Conservation (phyloP, 1,139 yeast species). For the Saccharomyces uvarum region DNA sequence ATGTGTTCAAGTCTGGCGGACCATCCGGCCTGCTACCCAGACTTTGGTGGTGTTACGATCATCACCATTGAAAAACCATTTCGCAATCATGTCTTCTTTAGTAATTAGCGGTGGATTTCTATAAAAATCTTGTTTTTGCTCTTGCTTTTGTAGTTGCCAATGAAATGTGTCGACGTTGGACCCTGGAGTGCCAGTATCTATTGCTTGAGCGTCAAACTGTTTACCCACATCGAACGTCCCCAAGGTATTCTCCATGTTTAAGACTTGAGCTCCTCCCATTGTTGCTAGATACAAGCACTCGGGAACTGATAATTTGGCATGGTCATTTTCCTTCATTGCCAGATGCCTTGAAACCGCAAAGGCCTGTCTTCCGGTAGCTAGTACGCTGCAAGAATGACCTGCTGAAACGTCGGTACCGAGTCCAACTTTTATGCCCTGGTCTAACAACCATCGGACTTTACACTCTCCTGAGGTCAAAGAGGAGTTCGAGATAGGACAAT, state of each 20-base stretch:
- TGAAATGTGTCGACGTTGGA: constrained; percentile 68
- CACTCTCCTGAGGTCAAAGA: constrained; percentile 90
- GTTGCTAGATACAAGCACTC: constrained; percentile 82
- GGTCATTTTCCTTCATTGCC: constrained; percentile 47
- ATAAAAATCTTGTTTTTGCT: not conserved
- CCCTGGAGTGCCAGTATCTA: constrained; percentile 46
- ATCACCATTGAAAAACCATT: constrained; percentile 94
- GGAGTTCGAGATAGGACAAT: constrained; percentile 89
- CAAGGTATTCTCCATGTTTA: constrained; percentile 47
- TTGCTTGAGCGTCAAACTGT: constrained; percentile 74
- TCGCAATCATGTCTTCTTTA: constrained; percentile 54
- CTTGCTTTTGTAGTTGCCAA: constrained; percentile 42
- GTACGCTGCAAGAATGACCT: constrained; percentile 75
- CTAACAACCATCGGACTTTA: constrained; percentile 62
- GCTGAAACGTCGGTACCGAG: constrained; percentile 93
- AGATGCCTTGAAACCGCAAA: constrained; percentile 77
- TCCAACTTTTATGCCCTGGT: constrained; percentile 64
- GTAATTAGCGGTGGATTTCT: constrained; percentile 9
- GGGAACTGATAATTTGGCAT: constrained; percentile 49
- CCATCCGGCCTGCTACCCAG: constrained; percentile 68
- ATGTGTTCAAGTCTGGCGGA: constrained; percentile 9
- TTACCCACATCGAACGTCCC: constrained; percentile 76
- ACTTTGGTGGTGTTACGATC: constrained; percentile 77
- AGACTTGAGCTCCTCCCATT: constrained; percentile 80
- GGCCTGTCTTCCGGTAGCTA: constrained; percentile 71